Conservation (phyloP, 441 rosid genomes). For the Mallotus repandus region DNA sequence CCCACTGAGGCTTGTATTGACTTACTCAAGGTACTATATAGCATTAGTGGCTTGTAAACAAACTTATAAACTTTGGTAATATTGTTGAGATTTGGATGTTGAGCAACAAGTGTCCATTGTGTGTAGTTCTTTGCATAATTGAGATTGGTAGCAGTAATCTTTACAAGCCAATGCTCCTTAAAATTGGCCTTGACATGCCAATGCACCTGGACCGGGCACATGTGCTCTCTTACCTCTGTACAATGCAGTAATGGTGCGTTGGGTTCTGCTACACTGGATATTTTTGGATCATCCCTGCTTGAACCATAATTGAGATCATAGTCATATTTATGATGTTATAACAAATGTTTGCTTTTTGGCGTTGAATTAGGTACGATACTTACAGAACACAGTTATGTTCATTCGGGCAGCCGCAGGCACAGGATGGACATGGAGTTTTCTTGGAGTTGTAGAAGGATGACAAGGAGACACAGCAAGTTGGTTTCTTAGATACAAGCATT, state of each 20-base stretch:
- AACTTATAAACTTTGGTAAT: constrained; percentile 46
- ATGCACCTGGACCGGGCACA: constrained; percentile 58
- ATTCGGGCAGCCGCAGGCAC: constrained; percentile 56
- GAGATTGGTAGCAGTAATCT: constrained; percentile 50
- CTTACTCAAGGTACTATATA: constrained; percentile 39
- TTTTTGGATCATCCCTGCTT: constrained; percentile 47
- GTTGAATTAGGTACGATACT: constrained; percentile 5
- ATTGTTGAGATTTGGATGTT: constrained; percentile 49
- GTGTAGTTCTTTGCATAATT: constrained; percentile 45
- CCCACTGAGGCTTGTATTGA: background rate
- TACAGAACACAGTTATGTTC: constrained; percentile 37
- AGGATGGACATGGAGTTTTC: constrained; percentile 45
- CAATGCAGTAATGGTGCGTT: constrained; percentile 59
- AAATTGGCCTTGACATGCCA: constrained; percentile 59
- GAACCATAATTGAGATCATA: background rate
- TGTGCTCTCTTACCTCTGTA: constrained; percentile 66
- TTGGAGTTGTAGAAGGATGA: constrained; percentile 53
- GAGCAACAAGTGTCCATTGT: constrained; percentile 49
- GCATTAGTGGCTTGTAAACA: constrained; percentile 41
- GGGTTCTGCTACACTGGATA: constrained; percentile 29
- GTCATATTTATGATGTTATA: background rate
- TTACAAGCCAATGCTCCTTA: constrained; percentile 47
- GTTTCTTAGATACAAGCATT: constrained; percentile 36
- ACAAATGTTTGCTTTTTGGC: background rate
- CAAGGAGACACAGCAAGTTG: constrained; percentile 54